phyloP scores from a whole-genome alignment of 1,139 yeast species.

The Candida glucosophila region DNA sequence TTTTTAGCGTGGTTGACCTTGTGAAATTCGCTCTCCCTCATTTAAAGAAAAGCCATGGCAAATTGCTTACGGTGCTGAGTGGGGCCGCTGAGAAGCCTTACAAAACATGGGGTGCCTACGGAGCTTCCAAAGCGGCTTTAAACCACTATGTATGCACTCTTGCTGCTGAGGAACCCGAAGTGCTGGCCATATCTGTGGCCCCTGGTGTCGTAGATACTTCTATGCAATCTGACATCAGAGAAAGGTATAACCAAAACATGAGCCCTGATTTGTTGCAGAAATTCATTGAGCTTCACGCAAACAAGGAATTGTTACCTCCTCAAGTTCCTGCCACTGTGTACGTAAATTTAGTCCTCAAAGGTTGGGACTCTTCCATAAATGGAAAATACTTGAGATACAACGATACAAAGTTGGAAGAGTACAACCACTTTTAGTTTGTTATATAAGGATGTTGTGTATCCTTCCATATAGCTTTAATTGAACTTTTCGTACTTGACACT shows the following conservation, averaged over 20 bases:
- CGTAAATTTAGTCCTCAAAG: conserved; percentile 54
- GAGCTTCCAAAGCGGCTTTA: conserved; percentile 82
- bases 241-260: conserved; percentile 49
- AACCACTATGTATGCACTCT: conserved; percentile 64
- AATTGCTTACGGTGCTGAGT: conserved; percentile 68
- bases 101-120: conserved; percentile 84
- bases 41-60: conserved; percentile 50
- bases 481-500: too few species aligned
- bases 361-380: conserved; percentile 44
- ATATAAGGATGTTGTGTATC: too few species aligned
- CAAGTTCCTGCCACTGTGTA: conserved; percentile 62
- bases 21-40: conserved; percentile 51
- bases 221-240: conserved; percentile 78
- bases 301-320: conserved; percentile 52
- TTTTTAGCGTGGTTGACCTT: conserved; percentile 65
- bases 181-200: conserved; percentile 63
- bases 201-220: conserved; percentile 91
- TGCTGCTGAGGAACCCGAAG: conserved; percentile 55
- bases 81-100: conserved; percentile 67
- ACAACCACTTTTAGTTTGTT: too few species aligned
- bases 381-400: conserved; percentile 61
- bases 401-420: too few species aligned
- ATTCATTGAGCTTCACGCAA: conserved; percentile 51
- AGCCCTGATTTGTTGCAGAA: conserved; percentile 42
- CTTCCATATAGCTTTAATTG: too few species aligned